Conservation (phyloP, 805 yeast species). For the Blastobotrys robertii region DNA sequence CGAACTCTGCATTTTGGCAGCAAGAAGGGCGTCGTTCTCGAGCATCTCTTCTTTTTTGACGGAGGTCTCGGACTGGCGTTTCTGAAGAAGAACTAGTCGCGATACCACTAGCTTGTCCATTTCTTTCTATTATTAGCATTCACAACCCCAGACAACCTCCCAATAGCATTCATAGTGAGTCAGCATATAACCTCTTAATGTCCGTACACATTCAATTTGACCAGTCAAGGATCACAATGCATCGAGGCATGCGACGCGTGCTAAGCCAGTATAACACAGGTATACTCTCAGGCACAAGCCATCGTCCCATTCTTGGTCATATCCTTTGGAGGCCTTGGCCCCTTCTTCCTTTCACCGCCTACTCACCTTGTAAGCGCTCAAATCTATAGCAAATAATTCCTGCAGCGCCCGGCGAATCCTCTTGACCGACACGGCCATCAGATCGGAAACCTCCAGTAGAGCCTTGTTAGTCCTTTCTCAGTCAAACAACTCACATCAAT, state of each 20-base stretch:
- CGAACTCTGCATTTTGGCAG: slow-evolving; percentile 36
- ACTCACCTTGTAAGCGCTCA: slow-evolving; percentile 32
- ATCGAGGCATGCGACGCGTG: too few relatives aligned
- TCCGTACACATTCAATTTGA: too few relatives aligned
- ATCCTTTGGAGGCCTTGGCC: too few relatives aligned
- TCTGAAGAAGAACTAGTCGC: slow-evolving; percentile 23
- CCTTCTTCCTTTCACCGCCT: too few relatives aligned
- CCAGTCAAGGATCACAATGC: too few relatives aligned
- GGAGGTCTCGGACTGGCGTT: not conserved
- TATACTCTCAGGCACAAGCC: too few relatives aligned
- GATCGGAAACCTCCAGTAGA: slow-evolving; percentile 58
- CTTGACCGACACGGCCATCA: slow-evolving; percentile 61
- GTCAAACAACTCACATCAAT: slow-evolving; percentile 40
- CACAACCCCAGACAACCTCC: too few relatives aligned
- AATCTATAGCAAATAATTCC: slow-evolving; percentile 50
- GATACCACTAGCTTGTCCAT: slow-evolving; percentile 52
- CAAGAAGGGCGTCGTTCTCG: slow-evolving; percentile 38
- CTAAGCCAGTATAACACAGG: too few relatives aligned
- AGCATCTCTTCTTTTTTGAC: slow-evolving; percentile 22
- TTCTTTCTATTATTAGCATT: slow-evolving; percentile 35
- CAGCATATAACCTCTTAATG: too few relatives aligned
- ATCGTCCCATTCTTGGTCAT: too few relatives aligned
- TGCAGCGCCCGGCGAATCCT: slow-evolving; percentile 64
- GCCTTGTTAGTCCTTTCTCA: slow-evolving; percentile 36
- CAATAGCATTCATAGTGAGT: too few relatives aligned